Base-by-base conservation (phyloP, 2,329 filamentous ascomycete species). In the Eurotiales sp. region DNA sequence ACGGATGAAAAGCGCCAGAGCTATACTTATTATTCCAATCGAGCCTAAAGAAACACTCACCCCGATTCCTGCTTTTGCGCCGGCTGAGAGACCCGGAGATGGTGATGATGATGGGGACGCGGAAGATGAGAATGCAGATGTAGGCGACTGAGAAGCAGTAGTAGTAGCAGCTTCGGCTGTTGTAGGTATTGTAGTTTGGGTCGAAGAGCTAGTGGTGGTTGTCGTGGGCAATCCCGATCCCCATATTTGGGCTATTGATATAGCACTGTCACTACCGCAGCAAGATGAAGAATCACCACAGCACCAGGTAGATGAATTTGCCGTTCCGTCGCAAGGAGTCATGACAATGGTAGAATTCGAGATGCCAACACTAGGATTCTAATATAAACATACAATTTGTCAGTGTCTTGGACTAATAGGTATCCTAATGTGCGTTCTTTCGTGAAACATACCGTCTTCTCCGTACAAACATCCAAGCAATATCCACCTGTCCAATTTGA, bases 291-390 rank as follows among this genome's bases (percentile, higher is more conserved):
- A 23, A 39, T n/a, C 11, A 15, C 22, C 45, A 15, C 45, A 47
- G 32, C 45, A 47, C 45, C 45, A 47, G 8, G 45, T 47, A 3
- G 45, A 37, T 37, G 45, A 47, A 39, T 47, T 47, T 11, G 45
- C 45, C 10, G 45, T 47, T 47, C 45, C 45, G 32, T 47, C 45
- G 8, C 45, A 47, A 19, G 45, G 45, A 8, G 45, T 47, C 45
- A 47, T 39, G 7, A 11, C 14, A 47, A 47, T 21, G 2, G 21
- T 37, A 19, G 30, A 23, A 39, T 36, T 39, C 5, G 45, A 47
- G 32, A 39, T 4, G 10, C 45, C 45, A 39, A 25, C 19, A 8
- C 21, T n/a, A 3, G 45, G 45, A 47, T 47, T 47, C 45, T 47
- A 39, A 22, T n/a, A 37, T 19, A 41, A n/a, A 41, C 39, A 41